phyloP scores from a whole-genome alignment of 345 rosid species.

The Hevea brasiliensis region DNA sequence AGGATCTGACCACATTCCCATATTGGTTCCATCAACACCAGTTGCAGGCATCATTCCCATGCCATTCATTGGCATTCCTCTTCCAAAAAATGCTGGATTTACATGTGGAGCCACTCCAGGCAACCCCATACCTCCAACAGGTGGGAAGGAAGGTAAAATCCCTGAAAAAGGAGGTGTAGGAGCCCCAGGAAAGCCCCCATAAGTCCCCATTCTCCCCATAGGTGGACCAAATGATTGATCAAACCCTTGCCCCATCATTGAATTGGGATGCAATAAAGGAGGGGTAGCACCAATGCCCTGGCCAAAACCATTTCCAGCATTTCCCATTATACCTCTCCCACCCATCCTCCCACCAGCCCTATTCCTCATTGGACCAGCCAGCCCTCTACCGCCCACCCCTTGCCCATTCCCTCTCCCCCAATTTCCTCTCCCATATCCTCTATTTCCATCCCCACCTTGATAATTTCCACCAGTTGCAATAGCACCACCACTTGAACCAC shows the following conservation, averaged over 20 bases:
- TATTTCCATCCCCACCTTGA: slow-evolving; percentile 71
- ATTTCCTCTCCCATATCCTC: slow-evolving; percentile 65
- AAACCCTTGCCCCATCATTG: slow-evolving; percentile 87
- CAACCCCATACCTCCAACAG: slow-evolving; percentile 63
- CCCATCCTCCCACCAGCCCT: slow-evolving; percentile 65
- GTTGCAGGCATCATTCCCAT: slow-evolving; percentile 75
- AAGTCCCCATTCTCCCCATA: slow-evolving; percentile 73
- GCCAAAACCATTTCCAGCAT: slow-evolving; percentile 70
- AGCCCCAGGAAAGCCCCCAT: slow-evolving; percentile 74
- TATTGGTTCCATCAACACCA: slow-evolving; percentile 68
- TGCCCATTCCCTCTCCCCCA: slow-evolving; percentile 68
- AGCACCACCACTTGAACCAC: slow-evolving; percentile 12
- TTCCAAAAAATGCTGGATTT: slow-evolving; percentile 78
- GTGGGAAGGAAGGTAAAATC: slow-evolving; percentile 60
- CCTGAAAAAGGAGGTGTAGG: slow-evolving; percentile 70
- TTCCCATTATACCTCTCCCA: slow-evolving; percentile 64
- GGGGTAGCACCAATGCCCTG: slow-evolving; percentile 63
- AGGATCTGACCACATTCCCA: slow-evolving; percentile 83
- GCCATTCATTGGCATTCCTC: slow-evolving; percentile 72
- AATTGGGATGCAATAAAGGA: slow-evolving; percentile 65
- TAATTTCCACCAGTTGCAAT: slow-evolving; percentile 54
- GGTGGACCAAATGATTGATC: slow-evolving; percentile 81
- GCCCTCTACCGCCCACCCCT: slow-evolving; percentile 72
- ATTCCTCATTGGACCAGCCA: slow-evolving; percentile 62
- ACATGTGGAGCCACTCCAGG: slow-evolving; percentile 90